Conservation (phyloP, 2,329 filamentous ascomycete species). For the Cryphonectria naterciae region DNA sequence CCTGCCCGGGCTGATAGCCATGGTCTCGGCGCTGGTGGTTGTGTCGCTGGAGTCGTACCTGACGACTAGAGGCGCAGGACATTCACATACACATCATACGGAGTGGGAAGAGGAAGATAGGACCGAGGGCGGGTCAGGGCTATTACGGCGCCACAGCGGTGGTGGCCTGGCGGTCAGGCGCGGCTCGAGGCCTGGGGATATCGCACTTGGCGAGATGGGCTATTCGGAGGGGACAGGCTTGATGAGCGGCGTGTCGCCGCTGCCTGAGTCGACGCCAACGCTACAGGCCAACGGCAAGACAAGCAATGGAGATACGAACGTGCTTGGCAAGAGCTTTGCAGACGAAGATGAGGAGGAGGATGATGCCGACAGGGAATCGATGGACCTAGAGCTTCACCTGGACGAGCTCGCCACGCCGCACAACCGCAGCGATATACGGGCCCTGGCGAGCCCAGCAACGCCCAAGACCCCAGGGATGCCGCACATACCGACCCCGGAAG, state of each 20-base stretch:
- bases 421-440: conserved; percentile 28
- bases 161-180: conserved; percentile 44
- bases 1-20: conserved; percentile 79
- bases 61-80: conserved; percentile 68
- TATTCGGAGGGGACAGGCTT: conserved; percentile 52
- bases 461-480: conserved; percentile 32
- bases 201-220: conserved; percentile 56
- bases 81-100: conserved; percentile 60
- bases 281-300: conserved; percentile 30
- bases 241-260: conserved; percentile 61
- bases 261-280: conserved; percentile 58
- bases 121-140: conserved; percentile 30
- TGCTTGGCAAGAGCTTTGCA: conserved; percentile 36
- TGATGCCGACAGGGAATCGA: conserved; percentile 50
- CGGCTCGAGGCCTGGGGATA: conserved; percentile 49
- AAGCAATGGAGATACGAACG: conserved; percentile 26
- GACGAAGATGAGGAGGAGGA: conserved; percentile 53
- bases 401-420: conserved; percentile 58
- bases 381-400: conserved; percentile 61
- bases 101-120: conserved; percentile 53
- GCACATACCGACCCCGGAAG: conserved; percentile 50
- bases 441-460: conserved; percentile 31
- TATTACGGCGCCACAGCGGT: conserved; percentile 30
- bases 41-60: conserved; percentile 89
- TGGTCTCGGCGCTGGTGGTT: conserved; percentile 80